Percentiles rank a stretch among this genome's conserved stretches.
phyloP scores from a whole-genome alignment of 495 filamentous ascomycete species.

The Penicillium malachiteum region DNA sequence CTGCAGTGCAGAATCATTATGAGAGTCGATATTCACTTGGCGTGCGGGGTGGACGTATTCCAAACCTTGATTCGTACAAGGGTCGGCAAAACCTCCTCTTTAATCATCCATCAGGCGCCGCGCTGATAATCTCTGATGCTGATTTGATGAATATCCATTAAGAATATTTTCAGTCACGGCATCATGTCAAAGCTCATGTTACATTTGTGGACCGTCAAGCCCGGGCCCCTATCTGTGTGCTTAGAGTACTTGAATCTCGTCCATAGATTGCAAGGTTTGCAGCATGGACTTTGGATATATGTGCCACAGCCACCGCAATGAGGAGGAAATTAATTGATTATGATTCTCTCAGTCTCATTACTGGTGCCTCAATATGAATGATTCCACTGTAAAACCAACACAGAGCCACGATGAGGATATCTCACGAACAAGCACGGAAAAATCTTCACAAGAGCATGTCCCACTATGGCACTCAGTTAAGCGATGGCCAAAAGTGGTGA shows the following conservation, averaged over 20 bases:
- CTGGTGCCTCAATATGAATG: background rate
- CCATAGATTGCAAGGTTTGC: background rate
- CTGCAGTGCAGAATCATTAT: background rate
- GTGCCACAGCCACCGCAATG: too few relatives aligned
- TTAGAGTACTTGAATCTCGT: background rate
- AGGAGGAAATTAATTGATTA: too few relatives aligned
- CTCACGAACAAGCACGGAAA: background rate
- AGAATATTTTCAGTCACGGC: background rate
- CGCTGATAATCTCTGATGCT: background rate
- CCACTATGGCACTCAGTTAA: constrained; percentile 22
- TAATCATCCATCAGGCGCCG: background rate
- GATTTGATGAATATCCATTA: constrained; percentile 5
- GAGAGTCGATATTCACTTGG: constrained; percentile 2
- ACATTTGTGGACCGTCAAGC: background rate
- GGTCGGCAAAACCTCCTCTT: constrained; percentile 4
- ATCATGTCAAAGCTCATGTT: constrained; percentile 7
- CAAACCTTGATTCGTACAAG: constrained; percentile 5
- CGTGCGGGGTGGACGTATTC: constrained; percentile 13
- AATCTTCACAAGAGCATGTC: background rate
- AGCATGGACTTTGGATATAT: too few relatives aligned
- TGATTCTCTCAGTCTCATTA: too few relatives aligned
- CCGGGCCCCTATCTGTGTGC: constrained; percentile 8
- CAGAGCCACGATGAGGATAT: background rate
- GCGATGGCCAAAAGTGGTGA: constrained; percentile 23
- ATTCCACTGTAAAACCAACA: background rate